Evolutionary conservation across 1,284 basidiomycete species (phyloP).

Genomic region (Malassezia furfur): DNA sequence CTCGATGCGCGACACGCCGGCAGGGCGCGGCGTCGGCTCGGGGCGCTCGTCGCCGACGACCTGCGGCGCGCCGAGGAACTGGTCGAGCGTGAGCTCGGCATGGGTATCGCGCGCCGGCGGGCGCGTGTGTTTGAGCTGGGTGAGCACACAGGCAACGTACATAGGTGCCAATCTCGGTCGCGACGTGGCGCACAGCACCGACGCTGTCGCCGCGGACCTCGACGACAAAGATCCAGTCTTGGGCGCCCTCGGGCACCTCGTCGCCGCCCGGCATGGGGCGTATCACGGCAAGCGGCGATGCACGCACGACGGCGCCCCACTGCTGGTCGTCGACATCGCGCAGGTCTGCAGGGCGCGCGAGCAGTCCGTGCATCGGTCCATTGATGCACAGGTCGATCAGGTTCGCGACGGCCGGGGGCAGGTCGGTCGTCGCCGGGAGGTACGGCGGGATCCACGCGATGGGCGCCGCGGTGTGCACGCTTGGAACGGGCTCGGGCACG

Average conservation of each 20-base stretch:
- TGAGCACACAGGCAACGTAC: slow-evolving; percentile 12
- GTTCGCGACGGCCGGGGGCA: slow-evolving; percentile 22
- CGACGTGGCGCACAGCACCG: slow-evolving; percentile 31
- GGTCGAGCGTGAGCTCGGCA: slow-evolving; percentile 21
- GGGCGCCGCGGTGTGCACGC: background rate
- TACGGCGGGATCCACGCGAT: slow-evolving; percentile 16
- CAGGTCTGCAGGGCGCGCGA: slow-evolving; percentile 19
- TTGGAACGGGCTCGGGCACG: slow-evolving; percentile 1
- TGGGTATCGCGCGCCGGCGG: slow-evolving; percentile 6
- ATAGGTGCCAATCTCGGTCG: slow-evolving; percentile 27
- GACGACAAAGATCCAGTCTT: slow-evolving; percentile 42
- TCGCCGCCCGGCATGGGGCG: slow-evolving; percentile 23
- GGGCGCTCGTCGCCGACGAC: background rate
- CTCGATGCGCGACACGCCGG: slow-evolving; percentile 36
- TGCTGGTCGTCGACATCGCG: slow-evolving; percentile 17
- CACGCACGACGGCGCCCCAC: slow-evolving; percentile 19
- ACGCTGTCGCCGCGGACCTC: slow-evolving; percentile 32
- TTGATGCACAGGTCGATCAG: slow-evolving; percentile 24
- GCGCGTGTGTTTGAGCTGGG: slow-evolving; percentile 11
- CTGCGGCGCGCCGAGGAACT: slow-evolving; percentile 24
- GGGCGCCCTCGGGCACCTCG: slow-evolving; percentile 7
- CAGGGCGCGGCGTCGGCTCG: slow-evolving; percentile 19
- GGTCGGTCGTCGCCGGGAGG: slow-evolving; percentile 12
- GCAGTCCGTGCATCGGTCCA: slow-evolving; percentile 25
- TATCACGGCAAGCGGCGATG: slow-evolving; percentile 28